Base-by-base conservation (phyloP, 352 stramenopile genomes). In the Phytopythium chamaehyphon region DNA sequence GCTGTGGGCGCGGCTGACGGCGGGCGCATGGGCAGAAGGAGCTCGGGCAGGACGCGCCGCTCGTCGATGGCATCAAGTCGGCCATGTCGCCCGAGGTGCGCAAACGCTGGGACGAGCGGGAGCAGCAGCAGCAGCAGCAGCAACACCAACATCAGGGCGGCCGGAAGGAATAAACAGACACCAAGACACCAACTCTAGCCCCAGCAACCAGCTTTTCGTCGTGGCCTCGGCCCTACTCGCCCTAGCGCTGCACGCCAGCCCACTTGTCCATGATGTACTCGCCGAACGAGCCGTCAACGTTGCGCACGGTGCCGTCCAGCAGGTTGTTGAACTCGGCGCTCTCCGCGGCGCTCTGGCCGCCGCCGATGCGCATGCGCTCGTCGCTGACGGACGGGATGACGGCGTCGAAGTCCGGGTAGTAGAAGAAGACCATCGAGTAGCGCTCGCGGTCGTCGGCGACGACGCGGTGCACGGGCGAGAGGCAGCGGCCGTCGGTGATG, bases 191-290 rank as follows among this genome's bases (percentile, higher is more conserved):
- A 9, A 33, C 5, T 33, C 5, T 9, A 33, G n/a, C n/a, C n/a
- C 28, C 28, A 33, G 9, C 28, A 5, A 9, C 28, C 28, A 33
- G 28, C 28, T 33, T 33, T 33, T n/a, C n/a, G n/a, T 42, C 28
- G 16, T 39, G 35, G 35, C 16, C 10, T 16, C 35, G 16, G 35
- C 35, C 9, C 28, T 33, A 33, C 28, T 33, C 28, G 28, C 5
- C 28, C 28, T 33, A 75, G 40, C 81, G 78, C 64, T 91, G 81
- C 40, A 91, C 81, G 35, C 73, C 68, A 4, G 78, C 75, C 81
- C 81, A 91, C 42, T 91, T 91, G 38, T 78, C 78, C 70, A 83
- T 83, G 62, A 90, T 89, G 68, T 91, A 91, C 59, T 88, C 76
- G 14, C 81, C 81, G 57, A 91, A 91, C 60, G 68, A 80, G 15